These are phyloP conservation scores for Falciphora oryzae DNA, from an alignment of 2,329 filamentous ascomycete genomes.

Conservation along the genomic window DNA sequence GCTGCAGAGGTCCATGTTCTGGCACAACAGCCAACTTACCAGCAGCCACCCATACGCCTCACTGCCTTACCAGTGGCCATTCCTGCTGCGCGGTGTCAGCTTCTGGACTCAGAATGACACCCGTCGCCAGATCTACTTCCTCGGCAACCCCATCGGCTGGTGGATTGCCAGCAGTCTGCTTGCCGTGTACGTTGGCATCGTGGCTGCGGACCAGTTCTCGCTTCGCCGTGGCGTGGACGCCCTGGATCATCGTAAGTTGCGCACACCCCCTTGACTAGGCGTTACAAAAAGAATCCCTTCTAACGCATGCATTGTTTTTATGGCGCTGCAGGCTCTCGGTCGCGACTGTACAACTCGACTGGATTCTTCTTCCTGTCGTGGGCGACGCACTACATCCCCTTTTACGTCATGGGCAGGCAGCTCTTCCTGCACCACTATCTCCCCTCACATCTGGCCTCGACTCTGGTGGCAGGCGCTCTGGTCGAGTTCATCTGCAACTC, in stretches of 20 bases:
- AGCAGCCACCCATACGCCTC: conserved; percentile 96
- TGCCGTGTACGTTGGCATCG: conserved; percentile 87
- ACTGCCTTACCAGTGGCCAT: conserved; percentile 95
- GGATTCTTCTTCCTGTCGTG: conserved; percentile 99
- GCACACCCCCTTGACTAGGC: neutral
- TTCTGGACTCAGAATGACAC: conserved; percentile 99
- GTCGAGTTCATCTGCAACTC: conserved; percentile 95
- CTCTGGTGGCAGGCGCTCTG: conserved; percentile 82
- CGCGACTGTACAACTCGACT: conserved; percentile 94
- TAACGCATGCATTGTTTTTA: neutral
- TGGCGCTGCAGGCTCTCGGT: conserved; percentile 64
- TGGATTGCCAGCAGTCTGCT: conserved; percentile 91
- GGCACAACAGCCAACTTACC: conserved; percentile 96
- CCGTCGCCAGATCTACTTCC: conserved; percentile 94
- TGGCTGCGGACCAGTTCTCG: conserved; percentile 89
- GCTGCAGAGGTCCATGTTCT: conserved; percentile 97
- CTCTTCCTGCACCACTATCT: conserved; percentile 98
- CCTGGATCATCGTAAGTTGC: conserved; percentile 77
- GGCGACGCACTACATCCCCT: conserved; percentile 95
- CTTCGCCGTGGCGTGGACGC: conserved; percentile 90
- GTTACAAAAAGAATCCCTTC: conserved; percentile 22
- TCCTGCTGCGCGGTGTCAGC: conserved; percentile 92
- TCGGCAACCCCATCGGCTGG: conserved; percentile 95
- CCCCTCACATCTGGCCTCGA: conserved; percentile 86
- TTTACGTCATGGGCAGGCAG: conserved; percentile 97